Percentiles rank a stretch among this genome's conserved stretches.
phyloP scores from a whole-genome alignment of 1,284 basidiomycete genomes.

The Coniferiporia weirii region DNA sequence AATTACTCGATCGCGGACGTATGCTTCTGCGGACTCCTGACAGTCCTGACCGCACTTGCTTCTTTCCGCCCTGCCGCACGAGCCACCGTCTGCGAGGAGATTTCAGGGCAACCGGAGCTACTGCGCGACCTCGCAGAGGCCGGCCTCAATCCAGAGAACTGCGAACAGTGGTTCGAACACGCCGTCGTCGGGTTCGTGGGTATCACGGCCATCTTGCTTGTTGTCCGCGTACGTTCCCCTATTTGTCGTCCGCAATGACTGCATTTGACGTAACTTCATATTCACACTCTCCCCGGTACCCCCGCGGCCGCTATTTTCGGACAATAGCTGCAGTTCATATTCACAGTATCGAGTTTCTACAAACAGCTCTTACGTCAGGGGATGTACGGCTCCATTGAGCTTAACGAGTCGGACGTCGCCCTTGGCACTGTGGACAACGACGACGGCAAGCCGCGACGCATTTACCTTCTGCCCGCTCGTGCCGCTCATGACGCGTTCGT shows the following conservation, averaged over 20 bases:
- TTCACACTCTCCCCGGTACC: background rate
- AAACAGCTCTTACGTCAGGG: constrained; percentile 41
- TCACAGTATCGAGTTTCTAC: constrained; percentile 63
- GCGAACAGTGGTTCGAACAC: constrained; percentile 69
- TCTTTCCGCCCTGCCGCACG: constrained; percentile 51
- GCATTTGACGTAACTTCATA: constrained; percentile 6
- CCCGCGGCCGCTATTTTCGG: background rate
- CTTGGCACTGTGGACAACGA: constrained; percentile 20
- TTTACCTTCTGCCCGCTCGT: constrained; percentile 48
- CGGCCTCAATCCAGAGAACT: constrained; percentile 70
- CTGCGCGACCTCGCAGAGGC: constrained; percentile 65
- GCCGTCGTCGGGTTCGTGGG: constrained; percentile 53
- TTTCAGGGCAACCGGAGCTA: constrained; percentile 67
- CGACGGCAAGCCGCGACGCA: constrained; percentile 39
- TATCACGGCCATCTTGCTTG: constrained; percentile 54
- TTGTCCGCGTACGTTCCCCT: constrained; percentile 50
- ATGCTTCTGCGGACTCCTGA: constrained; percentile 54
- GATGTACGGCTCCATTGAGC: constrained; percentile 25
- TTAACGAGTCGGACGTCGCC: constrained; percentile 9
- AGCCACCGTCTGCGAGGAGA: constrained; percentile 61
- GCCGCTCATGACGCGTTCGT: background rate
- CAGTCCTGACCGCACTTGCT: constrained; percentile 50
- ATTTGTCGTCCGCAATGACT: constrained; percentile 8
- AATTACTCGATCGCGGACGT: constrained; percentile 75
- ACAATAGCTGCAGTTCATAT: constrained; percentile 61